phyloP scores from a whole-genome alignment of 208 protist species.

The Trichomonas vaginalis region DNA sequence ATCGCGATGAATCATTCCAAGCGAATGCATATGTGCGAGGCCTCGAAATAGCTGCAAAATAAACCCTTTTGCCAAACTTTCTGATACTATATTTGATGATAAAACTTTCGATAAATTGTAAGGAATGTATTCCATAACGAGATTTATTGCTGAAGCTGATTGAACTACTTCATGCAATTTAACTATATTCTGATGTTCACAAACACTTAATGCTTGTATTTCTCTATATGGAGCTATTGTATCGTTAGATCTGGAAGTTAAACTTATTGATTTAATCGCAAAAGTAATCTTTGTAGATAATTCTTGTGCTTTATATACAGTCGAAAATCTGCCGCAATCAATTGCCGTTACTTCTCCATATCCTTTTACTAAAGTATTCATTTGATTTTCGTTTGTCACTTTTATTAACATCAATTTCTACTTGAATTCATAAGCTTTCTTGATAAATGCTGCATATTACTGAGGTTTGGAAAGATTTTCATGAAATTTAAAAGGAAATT shows the following conservation, averaged over 20 bases:
- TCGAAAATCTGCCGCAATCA: background rate
- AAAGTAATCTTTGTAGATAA: background rate
- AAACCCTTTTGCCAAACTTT: background rate
- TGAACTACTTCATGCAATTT: conserved; percentile 9
- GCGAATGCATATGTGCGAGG: background rate
- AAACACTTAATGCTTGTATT: background rate
- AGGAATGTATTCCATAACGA: background rate
- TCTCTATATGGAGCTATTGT: background rate
- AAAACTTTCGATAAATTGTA: background rate
- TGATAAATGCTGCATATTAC: too few relatives aligned
- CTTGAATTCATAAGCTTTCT: too few relatives aligned
- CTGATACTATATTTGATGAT: background rate
- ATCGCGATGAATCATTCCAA: background rate
- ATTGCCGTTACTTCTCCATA: background rate
- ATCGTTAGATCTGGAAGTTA: background rate
- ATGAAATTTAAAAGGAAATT: too few relatives aligned
- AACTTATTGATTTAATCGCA: background rate
- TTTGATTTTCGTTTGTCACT: background rate
- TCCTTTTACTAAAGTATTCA: background rate
- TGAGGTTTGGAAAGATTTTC: too few relatives aligned
- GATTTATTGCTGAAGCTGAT: background rate
- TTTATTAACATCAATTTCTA: background rate
- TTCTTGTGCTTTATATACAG: background rate
- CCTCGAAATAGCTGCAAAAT: background rate
- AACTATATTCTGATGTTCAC: background rate